These are phyloP conservation scores for Alternaria incomplexa DNA, from an alignment of 2,329 filamentous ascomycete genomes.

Conservation along the genomic window DNA sequence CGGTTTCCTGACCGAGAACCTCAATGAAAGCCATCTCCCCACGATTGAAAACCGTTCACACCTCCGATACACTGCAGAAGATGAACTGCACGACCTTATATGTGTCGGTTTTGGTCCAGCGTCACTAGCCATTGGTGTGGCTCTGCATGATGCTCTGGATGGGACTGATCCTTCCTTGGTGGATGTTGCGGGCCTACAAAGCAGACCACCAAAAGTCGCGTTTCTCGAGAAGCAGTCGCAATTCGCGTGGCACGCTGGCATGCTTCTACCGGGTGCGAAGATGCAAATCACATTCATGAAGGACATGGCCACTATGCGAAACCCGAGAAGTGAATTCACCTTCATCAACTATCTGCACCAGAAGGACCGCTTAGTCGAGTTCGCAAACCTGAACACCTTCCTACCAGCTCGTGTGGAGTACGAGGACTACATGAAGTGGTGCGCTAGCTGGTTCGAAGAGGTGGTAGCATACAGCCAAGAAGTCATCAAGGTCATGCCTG, in stretches of 20 bases:
- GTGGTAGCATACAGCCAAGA: slow-evolving; percentile 79
- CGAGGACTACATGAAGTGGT: slow-evolving; percentile 96
- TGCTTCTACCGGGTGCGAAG: slow-evolving; percentile 89
- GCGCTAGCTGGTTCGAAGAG: slow-evolving; percentile 76
- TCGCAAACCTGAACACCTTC: slow-evolving; percentile 90
- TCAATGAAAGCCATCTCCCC: slow-evolving; percentile 38
- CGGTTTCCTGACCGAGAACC: slow-evolving; percentile 31
- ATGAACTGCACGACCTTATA: slow-evolving; percentile 80
- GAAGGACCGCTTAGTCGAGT: slow-evolving; percentile 82
- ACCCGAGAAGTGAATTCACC: slow-evolving; percentile 89
- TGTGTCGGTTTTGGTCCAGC: slow-evolving; percentile 94
- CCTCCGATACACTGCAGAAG: slow-evolving; percentile 60
- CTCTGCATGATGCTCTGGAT: slow-evolving; percentile 75
- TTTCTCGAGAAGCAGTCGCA: slow-evolving; percentile 85
- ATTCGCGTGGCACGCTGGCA: slow-evolving; percentile 94
- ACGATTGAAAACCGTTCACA: slow-evolving; percentile 49
- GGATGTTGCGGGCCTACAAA: slow-evolving; percentile 43
- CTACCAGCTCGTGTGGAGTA: slow-evolving; percentile 86
- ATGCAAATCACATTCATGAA: slow-evolving; percentile 99
- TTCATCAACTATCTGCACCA: slow-evolving; percentile 93
- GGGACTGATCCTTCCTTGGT: slow-evolving; percentile 45
- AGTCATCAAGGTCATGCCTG: slow-evolving; percentile 73
- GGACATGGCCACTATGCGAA: slow-evolving; percentile 86
- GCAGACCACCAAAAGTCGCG: slow-evolving; percentile 69
- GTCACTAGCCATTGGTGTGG: slow-evolving; percentile 85